These are phyloP conservation scores for Flaveria brownii DNA, from an alignment of 129 eudicot species.

Conservation along the genomic window DNA sequence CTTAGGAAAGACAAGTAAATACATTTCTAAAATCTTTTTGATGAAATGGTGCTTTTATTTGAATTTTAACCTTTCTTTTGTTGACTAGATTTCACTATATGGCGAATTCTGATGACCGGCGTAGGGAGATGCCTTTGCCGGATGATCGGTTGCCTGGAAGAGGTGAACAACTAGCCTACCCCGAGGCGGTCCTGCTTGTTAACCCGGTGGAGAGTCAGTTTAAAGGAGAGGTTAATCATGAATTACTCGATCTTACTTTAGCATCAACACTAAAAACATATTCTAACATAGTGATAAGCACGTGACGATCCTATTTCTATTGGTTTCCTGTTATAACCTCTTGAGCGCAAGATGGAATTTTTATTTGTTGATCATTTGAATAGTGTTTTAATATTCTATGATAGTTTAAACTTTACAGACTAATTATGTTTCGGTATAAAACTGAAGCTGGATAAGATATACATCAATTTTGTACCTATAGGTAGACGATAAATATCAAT, in stretches of 20 bases:
- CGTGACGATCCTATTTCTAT: too few relatives aligned
- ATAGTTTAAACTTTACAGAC: background rate
- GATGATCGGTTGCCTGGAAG: slow-evolving; percentile 53
- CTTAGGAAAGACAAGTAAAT: slow-evolving; percentile 46
- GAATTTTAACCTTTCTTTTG: background rate
- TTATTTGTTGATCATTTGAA: background rate
- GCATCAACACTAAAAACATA: background rate
- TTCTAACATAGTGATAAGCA: too few relatives aligned
- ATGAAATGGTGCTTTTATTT: background rate
- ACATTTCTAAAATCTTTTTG: background rate
- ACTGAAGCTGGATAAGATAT: background rate
- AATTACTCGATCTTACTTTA: background rate
- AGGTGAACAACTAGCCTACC: slow-evolving; percentile 53
- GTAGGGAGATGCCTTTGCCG: slow-evolving; percentile 52
- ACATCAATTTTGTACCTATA: slow-evolving; percentile 15
- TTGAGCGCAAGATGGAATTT: too few relatives aligned
- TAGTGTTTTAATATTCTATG: background rate
- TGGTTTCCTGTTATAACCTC: too few relatives aligned
- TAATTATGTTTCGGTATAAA: background rate
- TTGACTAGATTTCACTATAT: slow-evolving; percentile 55
- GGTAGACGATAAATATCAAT: slow-evolving; percentile 79
- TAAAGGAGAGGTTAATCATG: slow-evolving; percentile 51
- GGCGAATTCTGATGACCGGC: slow-evolving; percentile 53
- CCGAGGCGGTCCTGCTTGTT: slow-evolving; percentile 59
- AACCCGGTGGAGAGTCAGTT: slow-evolving; percentile 53